Evolutionary conservation across 1,284 basidiomycete species (phyloP), one percentile per base, ranked within the genome.

Genomic region (Papiliotrema fonsecae): DNA sequence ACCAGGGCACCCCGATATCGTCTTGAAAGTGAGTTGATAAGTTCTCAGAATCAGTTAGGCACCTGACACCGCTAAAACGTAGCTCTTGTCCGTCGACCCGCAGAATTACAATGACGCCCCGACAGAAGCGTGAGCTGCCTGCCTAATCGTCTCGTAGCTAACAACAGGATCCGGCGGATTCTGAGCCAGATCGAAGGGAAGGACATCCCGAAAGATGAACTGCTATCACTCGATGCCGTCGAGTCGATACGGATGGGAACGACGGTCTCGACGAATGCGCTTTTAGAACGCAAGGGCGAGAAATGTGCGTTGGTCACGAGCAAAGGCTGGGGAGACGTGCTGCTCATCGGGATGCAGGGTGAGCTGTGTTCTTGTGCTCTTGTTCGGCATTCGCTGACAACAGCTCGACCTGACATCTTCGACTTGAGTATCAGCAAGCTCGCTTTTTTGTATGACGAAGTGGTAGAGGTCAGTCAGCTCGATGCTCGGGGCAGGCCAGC

Each of bases 231-330:
- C 6, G 57, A 61, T 22, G 44, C 31, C 19, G 56, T 65, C 36
- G 64, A 65, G 49, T 62, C 55, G 9, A 57, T 68, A 13, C 60
- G 64, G 2, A 75, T 76, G 60, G 69, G 73, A 16, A 70, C 76
- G n/a, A 73, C 71, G 0, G 75, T 74, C 87, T 94, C 61, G 4
- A 98, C 94, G 10, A 98, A 97, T 60, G 93, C 94, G 0, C 79
- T 98, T 0, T 79, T 98, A 4, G 94, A 97, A 67, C 83, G 94
- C 36, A 92, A 92, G 65, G 94, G 94, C 1, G 86, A 91, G 65
- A 83, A 84, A 57, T 91, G 96, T 55, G 94, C 91, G 0, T 77
- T 98, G 19, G 75, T 97, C n/a, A 96, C 93, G 64, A 97, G 93
- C 0, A 84, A 85, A 59, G 93, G 91, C 0, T 97, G 57, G 54